Evolutionary conservation across 2,329 filamentous ascomycete genomes (phyloP), one percentile per base, ranked within the genome.

Genomic region (Talaromyces marneffei): DNA sequence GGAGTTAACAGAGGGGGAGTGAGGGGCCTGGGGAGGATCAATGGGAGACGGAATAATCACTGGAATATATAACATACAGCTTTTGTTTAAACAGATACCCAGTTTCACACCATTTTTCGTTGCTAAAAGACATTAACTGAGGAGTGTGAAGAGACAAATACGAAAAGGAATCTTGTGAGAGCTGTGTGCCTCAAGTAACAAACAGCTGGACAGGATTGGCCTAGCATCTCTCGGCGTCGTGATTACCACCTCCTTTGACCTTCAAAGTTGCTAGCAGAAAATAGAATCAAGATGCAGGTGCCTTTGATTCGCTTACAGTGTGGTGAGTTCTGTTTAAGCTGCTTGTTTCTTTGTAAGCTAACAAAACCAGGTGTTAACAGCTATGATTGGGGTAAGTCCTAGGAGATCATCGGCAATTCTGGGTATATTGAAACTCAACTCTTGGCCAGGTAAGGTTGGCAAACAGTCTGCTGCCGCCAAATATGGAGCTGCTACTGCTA

Each of bases 301-400:
- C 92, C 93, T 70, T 80, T 97, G 58, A 83, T 96, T 74, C 87
- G 91, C 68, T 86, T 97, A 59, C 78, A 81, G 69, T 81, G 78
- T 67, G 85, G 85, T 87, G 75, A 68, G 75, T 68, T 25, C 29
- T 23, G 4, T 29, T 18, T 6, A 23, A 18, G 3, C 23, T 25
- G 12, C 27, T 25, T 16, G 10, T 31, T 12, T 27, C 5, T 55
- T 40, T 40, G 12, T 59, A 7, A 25, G 37, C 46, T 59, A 27
- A 42, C 18, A 57, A 61, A 37, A 37, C 33, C 52, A 88, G 94
- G 93, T 72, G 91, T 96, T 72, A 97, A 97, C 78, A 97, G 92
- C 77, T 99, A 99, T 75, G 94, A 97, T 80, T 99, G 94, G 94
- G 94, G 85, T 87, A 77, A 67, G 79, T 63, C 67, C 69, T 75